Percentiles rank a stretch among this genome's conserved stretches.
phyloP scores from a whole-genome alignment of 140 eudicot genomes.

The Stevia rebaudiana region DNA sequence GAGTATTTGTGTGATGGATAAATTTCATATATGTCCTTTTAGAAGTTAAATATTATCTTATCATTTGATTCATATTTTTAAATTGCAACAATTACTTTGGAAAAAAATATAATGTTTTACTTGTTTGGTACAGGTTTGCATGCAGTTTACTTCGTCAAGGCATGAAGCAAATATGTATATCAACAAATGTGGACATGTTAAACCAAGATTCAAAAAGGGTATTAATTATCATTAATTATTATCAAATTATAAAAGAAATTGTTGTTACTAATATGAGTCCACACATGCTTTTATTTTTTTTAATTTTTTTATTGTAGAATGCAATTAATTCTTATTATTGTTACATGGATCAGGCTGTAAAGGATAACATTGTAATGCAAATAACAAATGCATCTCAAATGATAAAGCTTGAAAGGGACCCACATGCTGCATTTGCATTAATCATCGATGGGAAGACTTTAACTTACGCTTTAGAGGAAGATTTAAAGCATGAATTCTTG shows the following conservation, averaged over 20 bases:
- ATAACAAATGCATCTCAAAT: slow-evolving; percentile 75
- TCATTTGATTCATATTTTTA: neutral
- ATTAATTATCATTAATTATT: slow-evolving; percentile 2
- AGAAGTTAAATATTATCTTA: neutral
- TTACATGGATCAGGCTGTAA: slow-evolving; percentile 48
- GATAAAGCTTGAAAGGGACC: slow-evolving; percentile 88
- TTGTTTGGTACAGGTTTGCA: slow-evolving; percentile 50
- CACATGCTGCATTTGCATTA: slow-evolving; percentile 91
- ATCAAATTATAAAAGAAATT: neutral
- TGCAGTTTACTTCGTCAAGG: slow-evolving; percentile 97
- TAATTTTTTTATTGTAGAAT: no score
- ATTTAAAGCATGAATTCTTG: slow-evolving; percentile 73
- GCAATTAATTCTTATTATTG: slow-evolving; percentile 6
- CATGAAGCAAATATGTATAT: slow-evolving; percentile 83
- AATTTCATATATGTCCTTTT: neutral
- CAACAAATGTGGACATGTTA: slow-evolving; percentile 46
- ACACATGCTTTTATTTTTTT: no score
- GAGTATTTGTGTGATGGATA: slow-evolving; percentile 3
- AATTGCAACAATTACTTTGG: neutral
- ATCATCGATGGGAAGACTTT: slow-evolving; percentile 88
- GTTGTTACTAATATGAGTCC: no score
- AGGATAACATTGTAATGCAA: slow-evolving; percentile 65
- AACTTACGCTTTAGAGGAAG: slow-evolving; percentile 72
- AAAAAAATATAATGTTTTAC: neutral
- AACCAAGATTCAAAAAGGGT: slow-evolving; percentile 58